Evolutionary conservation across 495 filamentous ascomycete genomes (phyloP).

Genomic region (Cercophora samala): DNA sequence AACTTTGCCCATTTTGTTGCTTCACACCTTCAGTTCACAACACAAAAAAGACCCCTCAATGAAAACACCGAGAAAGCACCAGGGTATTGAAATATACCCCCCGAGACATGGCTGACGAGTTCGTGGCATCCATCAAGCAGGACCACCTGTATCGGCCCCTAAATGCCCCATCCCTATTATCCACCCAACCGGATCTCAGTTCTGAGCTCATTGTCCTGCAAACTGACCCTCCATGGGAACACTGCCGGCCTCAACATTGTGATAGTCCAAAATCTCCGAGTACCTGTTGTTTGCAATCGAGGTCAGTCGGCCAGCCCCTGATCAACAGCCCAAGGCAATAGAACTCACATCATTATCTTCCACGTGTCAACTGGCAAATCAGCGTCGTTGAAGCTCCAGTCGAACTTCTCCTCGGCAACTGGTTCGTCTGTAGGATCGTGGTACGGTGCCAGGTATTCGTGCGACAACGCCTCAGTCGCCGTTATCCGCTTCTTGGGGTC

Average conservation of each 20-base stretch:
- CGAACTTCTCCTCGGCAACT: conserved; percentile 93
- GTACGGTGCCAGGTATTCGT: conserved; percentile 93
- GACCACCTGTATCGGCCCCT: background rate
- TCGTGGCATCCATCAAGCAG: background rate
- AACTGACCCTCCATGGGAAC: conserved; percentile 33
- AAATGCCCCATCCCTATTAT: background rate
- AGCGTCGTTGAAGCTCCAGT: conserved; percentile 99
- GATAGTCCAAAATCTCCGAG: conserved; percentile 98
- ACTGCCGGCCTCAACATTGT: conserved; percentile 73
- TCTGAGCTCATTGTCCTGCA: conserved; percentile 36
- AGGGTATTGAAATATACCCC: background rate
- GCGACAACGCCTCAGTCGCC: conserved; percentile 77
- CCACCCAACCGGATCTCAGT: background rate
- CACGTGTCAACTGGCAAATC: conserved; percentile 98
- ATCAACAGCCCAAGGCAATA: background rate
- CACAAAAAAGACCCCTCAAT: background rate
- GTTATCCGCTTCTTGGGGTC: conserved; percentile 89
- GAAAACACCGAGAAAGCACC: background rate
- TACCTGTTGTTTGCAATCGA: conserved; percentile 60
- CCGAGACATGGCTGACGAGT: background rate
- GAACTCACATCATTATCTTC: conserved; percentile 98
- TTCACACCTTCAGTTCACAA: background rate
- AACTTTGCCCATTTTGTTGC: background rate
- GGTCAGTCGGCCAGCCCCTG: background rate
- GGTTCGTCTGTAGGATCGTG: conserved; percentile 97